Evolutionary conservation across 2,329 filamentous ascomycete species (phyloP).

Genomic region (Westerdykella aurantiaca): DNA sequence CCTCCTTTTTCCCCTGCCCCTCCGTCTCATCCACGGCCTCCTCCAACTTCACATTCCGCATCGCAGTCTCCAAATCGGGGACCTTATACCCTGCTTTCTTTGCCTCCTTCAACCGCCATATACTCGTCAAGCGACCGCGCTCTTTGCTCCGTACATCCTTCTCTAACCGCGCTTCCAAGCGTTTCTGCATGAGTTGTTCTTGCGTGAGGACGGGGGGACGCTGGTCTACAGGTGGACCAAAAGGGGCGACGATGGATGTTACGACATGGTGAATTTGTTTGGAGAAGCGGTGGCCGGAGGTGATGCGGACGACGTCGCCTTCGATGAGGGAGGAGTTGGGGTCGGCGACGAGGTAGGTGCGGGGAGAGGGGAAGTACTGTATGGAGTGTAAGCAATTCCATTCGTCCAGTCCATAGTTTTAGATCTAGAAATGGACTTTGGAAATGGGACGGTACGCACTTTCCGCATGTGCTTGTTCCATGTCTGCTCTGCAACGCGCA

Average conservation of each 20-base stretch:
- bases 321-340: slow-evolving; percentile 65
- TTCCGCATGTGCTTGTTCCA: slow-evolving; percentile 71
- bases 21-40: slow-evolving; percentile 13
- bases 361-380: slow-evolving; percentile 59
- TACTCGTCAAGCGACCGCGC: slow-evolving; percentile 23
- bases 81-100: slow-evolving; percentile 22
- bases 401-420: neutral
- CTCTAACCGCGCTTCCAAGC: slow-evolving; percentile 50
- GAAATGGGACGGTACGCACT: slow-evolving; percentile 41
- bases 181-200: slow-evolving; percentile 54
- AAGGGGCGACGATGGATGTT: slow-evolving; percentile 66
- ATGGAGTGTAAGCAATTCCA: no score
- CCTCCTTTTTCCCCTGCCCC: slow-evolving; percentile 10
- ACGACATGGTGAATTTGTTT: slow-evolving; percentile 69
- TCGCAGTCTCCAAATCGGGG: slow-evolving; percentile 28
- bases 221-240: slow-evolving; percentile 57
- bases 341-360: slow-evolving; percentile 69
- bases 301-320: slow-evolving; percentile 70
- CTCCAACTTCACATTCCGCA: slow-evolving; percentile 18
- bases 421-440: neutral
- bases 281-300: slow-evolving; percentile 59
- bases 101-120: slow-evolving; percentile 24
- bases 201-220: slow-evolving; percentile 61
- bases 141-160: slow-evolving; percentile 53
- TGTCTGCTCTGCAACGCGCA: slow-evolving; percentile 62